phyloP scores from a whole-genome alignment of 805 yeast species.

The Blastobotrys muscicola region DNA sequence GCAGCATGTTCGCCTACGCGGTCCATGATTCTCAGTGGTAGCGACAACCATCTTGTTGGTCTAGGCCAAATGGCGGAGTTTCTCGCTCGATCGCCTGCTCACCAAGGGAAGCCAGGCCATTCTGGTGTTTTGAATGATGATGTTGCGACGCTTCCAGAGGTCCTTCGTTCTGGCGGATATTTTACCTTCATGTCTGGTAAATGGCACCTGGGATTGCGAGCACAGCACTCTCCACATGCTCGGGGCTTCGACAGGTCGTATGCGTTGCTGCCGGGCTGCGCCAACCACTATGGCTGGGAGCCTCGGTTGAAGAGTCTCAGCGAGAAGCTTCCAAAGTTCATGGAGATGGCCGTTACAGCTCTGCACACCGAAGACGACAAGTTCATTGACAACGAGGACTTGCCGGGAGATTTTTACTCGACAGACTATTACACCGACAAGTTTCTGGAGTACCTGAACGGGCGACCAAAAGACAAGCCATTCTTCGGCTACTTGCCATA shows the following conservation, averaged over 20 bases:
- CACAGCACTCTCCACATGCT: conserved; percentile 39
- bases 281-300: conserved; percentile 44
- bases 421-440: conserved; percentile 38
- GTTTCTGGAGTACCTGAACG: conserved; percentile 31
- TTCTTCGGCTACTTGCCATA: conserved; percentile 47
- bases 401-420: conserved; percentile 42
- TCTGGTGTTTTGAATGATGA: conserved; percentile 44
- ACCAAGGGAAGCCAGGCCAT: conserved; percentile 42
- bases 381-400: conserved; percentile 18
- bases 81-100: conserved; percentile 31
- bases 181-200: conserved; percentile 47
- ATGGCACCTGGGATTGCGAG: conserved; percentile 48
- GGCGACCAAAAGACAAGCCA: conserved; percentile 27
- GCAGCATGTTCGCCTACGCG: conserved; percentile 59
- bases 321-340: conserved; percentile 3
- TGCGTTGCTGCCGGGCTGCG: conserved; percentile 46
- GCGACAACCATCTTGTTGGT: conserved; percentile 55
- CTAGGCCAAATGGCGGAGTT: conserved; percentile 50
- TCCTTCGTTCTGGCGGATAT: conserved; percentile 40
- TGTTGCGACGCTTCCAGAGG: conserved; percentile 47
- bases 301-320: conserved; percentile 16
- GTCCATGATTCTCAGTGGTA: conserved; percentile 51
- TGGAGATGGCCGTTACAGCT: conserved; percentile 23
- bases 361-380: conserved; percentile 32
- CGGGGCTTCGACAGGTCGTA: conserved; percentile 45